Evolutionary conservation across 176 grass and related monocot genomes (phyloP).

Genomic region (Puccinellia tenuiflora): DNA sequence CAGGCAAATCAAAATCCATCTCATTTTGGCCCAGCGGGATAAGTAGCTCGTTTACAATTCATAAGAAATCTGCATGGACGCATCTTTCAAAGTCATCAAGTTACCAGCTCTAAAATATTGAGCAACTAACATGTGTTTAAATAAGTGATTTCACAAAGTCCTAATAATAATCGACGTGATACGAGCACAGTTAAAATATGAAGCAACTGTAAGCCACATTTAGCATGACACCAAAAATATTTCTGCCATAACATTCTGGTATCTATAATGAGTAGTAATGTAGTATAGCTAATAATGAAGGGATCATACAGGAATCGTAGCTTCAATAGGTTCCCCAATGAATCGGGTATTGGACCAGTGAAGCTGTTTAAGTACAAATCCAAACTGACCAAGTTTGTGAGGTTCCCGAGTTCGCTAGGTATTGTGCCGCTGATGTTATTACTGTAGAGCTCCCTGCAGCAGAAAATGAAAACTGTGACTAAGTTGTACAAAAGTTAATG

Average conservation of each 20-base stretch:
- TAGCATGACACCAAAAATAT: not conserved
- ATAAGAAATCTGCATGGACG: not conserved
- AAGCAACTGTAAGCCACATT: not conserved
- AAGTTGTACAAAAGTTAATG: not conserved
- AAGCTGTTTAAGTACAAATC: constrained; percentile 91
- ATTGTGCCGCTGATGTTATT: constrained; percentile 84
- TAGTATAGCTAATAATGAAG: not conserved
- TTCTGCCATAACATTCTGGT: not conserved
- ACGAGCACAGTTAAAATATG: not conserved
- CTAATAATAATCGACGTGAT: not conserved
- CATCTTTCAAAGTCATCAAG: not conserved
- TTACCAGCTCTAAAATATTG: not conserved
- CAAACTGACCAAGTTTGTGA: constrained; percentile 88
- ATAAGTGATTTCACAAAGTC: not conserved
- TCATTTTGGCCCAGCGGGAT: not conserved
- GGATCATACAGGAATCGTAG: constrained; percentile 80
- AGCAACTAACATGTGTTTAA: not conserved
- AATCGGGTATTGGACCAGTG: constrained; percentile 65
- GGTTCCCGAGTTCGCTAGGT: constrained; percentile 76
- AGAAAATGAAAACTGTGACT: constrained; percentile 26
- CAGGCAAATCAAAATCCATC: not conserved
- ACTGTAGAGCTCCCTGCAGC: constrained; percentile 83
- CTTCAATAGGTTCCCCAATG: constrained; percentile 75
- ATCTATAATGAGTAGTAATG: not conserved
- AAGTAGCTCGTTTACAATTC: not conserved